Evolutionary conservation across 1,284 basidiomycete genomes (phyloP), one percentile per base, ranked within the genome.

Genomic region (Apiotrichum akiyoshidainum): DNA sequence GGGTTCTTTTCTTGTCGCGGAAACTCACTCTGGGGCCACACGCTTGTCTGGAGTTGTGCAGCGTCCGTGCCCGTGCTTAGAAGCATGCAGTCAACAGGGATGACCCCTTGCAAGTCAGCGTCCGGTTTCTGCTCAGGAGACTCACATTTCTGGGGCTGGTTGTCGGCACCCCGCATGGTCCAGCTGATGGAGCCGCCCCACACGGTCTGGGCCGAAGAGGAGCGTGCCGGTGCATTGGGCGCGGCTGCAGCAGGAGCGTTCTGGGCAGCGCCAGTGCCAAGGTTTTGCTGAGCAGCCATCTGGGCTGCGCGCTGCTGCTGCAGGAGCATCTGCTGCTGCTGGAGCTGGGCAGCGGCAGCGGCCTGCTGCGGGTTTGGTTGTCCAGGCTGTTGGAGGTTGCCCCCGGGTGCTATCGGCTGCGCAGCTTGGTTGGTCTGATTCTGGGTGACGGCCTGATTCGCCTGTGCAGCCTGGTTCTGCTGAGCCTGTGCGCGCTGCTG

Each of bases 161-260:
- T 58, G 31, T 63, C 58, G 31, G 51, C 40, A 1, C 44, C 46
- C 51, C 52, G 47, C 55, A 63, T 55, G 16, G 40, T 56, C 56
- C 55, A 60, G 58, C 62, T 63, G 53, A 63, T 55, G 2, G 53
- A 53, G 10, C 62, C 62, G 5, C 49, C 33, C 62, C 62, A 63
- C 21, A 63, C 58, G 2, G 42, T 54, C 33, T 59, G 52, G 9
- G 37, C 37, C 16, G 37, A 31, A 2, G 50, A 8, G 39, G 22
- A 22, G 17, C 14, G 39, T n/a, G 39, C 46, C 11, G 22, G 17
- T 17, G 44, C 8, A 10, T 12, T 4, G 5, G 44, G 33, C 22
- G 44, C 44, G 9, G 52, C 21, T 12, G 50, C 40, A 3, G 39
- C 5, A 5, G 50, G 16, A 8, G 31, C 13, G 33, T 41, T 17